Base-by-base conservation (phyloP, 805 yeast species). In the Lipomyces spencermartinsiae region DNA sequence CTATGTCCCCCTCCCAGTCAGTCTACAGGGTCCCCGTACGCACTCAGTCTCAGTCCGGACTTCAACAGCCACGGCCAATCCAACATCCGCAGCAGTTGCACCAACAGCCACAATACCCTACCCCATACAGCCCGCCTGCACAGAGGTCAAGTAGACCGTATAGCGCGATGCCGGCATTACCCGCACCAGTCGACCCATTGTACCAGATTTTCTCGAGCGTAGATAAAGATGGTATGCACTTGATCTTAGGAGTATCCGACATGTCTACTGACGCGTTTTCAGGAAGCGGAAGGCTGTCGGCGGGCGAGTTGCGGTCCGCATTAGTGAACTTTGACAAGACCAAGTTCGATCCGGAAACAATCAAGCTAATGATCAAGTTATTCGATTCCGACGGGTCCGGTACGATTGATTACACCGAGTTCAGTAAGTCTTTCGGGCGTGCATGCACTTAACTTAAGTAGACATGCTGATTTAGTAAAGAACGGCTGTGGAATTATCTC, bases 301-400 rank as follows among this genome's bases (percentile, higher is more conserved):
- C 86, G 61, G 76, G 77, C 12, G 93, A 89, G 77, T 80, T 89
- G 54, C 82, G 87, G 6, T 77, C 78, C 54, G 90, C 90, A 1
- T 79, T 89, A 62, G 80, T 84, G 29, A 89, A 89, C 74, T 86
- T 87, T 65, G 92, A 89, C 76, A 86, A 86, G 64, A 83, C 92
- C 2, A 80, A 82, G 64, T 89, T 89, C 75, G 85, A 86, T 71
- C 82, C 85, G 19, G 83, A 86, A 33, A 88, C 93, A 0, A 85
- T 89, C 51, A 76, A 81, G 61, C 78, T 89, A 46, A 88, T 89
- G 89, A 85, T 89, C 68, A 53, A 31, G 74, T 77, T 89, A 74
- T 89, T 89, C 75, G 88, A 87, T 72, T 82, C 83, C 59, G 83
- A 83, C 68, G 78, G 79, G 19, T 80, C 80, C 33, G 80, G 83